phyloP scores from a whole-genome alignment of 169 alveolate species.

The Plasmodium blacklocki region DNA sequence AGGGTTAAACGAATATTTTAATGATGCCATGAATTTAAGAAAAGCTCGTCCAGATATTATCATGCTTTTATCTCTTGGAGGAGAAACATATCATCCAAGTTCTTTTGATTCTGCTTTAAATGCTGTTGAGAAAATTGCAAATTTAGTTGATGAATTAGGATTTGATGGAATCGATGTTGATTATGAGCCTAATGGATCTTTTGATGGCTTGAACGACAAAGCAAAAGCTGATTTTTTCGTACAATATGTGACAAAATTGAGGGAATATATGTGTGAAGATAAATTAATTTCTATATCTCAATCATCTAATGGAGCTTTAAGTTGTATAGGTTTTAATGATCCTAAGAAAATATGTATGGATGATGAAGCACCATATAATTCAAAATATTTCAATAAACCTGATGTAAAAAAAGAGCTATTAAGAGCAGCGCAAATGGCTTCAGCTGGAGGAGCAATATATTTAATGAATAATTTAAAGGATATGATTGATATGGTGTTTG shows the following conservation, averaged over 20 bases:
- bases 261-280: constrained; percentile 21
- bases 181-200: constrained; percentile 17
- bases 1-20: constrained; percentile 23
- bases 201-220: background rate
- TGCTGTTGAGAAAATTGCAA: constrained; percentile 13
- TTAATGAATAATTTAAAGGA: constrained; percentile 16
- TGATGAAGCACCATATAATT: constrained; percentile 11
- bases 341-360: constrained; percentile 17
- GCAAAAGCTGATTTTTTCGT: constrained; percentile 7
- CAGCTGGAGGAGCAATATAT: constrained; percentile 22
- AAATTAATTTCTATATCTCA: constrained; percentile 14
- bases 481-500: constrained; percentile 13
- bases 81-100: constrained; percentile 12
- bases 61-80: constrained; percentile 21
- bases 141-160: constrained; percentile 13
- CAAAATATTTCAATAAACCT: constrained; percentile 11
- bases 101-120: constrained; percentile 14
- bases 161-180: constrained; percentile 17
- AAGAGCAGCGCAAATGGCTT: constrained; percentile 15
- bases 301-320: constrained; percentile 12
- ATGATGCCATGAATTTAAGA: constrained; percentile 17
- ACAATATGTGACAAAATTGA: constrained; percentile 11
- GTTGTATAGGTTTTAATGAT: constrained; percentile 12
- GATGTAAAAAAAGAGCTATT: background rate
- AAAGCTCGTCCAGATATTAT: constrained; percentile 34